Evolutionary conservation across 2,329 filamentous ascomycete species (phyloP).

Genomic region (Eutypa lata): DNA sequence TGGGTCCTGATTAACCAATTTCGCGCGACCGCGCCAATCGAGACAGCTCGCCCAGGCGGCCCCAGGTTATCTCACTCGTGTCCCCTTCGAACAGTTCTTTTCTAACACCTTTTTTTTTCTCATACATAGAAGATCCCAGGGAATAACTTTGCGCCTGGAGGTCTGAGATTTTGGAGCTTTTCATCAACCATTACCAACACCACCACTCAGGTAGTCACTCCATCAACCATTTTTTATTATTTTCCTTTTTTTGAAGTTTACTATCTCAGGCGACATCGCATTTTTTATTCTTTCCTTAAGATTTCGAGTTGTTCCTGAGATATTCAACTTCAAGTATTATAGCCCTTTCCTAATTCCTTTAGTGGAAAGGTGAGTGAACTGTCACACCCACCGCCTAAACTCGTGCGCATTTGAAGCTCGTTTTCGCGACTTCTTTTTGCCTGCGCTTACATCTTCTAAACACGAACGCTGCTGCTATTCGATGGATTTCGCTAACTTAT

Average conservation of each 20-base stretch:
- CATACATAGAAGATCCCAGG: slow-evolving; percentile 5
- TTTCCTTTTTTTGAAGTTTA: background rate
- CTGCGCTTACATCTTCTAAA: no score
- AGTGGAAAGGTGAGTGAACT: background rate
- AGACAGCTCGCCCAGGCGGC: slow-evolving; percentile 8
- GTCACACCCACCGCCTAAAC: background rate
- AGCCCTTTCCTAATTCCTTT: background rate
- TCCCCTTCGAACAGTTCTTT: background rate
- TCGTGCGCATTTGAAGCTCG: background rate
- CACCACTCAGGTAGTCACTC: background rate
- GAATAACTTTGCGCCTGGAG: background rate
- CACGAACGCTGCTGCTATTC: background rate
- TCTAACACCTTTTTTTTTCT: background rate
- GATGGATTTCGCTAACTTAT: background rate
- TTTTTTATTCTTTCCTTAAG: background rate
- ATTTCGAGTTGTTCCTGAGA: background rate
- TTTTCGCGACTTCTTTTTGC: background rate
- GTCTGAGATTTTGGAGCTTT: background rate
- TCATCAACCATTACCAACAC: background rate
- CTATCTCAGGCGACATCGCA: no score
- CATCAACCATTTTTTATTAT: background rate
- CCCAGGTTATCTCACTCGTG: slow-evolving; percentile 2
- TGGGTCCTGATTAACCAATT: slow-evolving; percentile 8
- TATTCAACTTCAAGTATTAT: background rate
- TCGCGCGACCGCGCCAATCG: slow-evolving; percentile 10